These are phyloP conservation scores for Blastomyces gilchristii DNA, from an alignment of 2,329 filamentous ascomycete species.

Conservation along the genomic window DNA sequence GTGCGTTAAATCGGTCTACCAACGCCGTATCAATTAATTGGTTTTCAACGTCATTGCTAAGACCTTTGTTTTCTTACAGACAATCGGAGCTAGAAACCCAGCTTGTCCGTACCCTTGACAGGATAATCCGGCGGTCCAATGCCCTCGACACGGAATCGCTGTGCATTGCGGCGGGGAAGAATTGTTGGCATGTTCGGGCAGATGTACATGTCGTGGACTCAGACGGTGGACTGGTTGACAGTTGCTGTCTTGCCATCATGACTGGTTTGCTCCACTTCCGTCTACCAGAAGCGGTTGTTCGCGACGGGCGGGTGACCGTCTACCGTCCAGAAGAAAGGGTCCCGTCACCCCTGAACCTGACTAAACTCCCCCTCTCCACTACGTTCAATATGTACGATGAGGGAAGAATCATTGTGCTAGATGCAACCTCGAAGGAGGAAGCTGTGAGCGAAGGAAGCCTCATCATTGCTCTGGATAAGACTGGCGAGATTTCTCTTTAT, in stretches of 20 bases:
- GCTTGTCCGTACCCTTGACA: slow-evolving; percentile 80
- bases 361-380: slow-evolving; percentile 84
- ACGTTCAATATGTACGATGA: slow-evolving; percentile 71
- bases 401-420: slow-evolving; percentile 35
- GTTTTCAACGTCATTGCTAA: neutral
- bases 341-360: slow-evolving; percentile 77
- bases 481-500: slow-evolving; percentile 83
- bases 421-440: slow-evolving; percentile 42
- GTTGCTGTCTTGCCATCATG: slow-evolving; percentile 74
- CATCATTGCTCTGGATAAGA: slow-evolving; percentile 73
- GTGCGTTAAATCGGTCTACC: slow-evolving; percentile 32
- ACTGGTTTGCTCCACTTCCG: slow-evolving; percentile 85
- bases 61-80: slow-evolving; percentile 30
- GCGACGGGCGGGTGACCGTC: slow-evolving; percentile 73
- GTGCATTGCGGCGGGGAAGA: slow-evolving; percentile 80
- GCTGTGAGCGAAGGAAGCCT: slow-evolving; percentile 54
- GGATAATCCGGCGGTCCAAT: slow-evolving; percentile 81
- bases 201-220: slow-evolving; percentile 87
- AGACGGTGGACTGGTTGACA: slow-evolving; percentile 83
- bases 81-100: slow-evolving; percentile 76
- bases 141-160: slow-evolving; percentile 93
- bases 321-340: slow-evolving; percentile 79
- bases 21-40: neutral
- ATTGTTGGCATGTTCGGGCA: slow-evolving; percentile 83
- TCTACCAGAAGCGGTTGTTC: slow-evolving; percentile 77